phyloP scores from a whole-genome alignment of 2,329 filamentous ascomycete genomes.

The Elsinoe australis region DNA sequence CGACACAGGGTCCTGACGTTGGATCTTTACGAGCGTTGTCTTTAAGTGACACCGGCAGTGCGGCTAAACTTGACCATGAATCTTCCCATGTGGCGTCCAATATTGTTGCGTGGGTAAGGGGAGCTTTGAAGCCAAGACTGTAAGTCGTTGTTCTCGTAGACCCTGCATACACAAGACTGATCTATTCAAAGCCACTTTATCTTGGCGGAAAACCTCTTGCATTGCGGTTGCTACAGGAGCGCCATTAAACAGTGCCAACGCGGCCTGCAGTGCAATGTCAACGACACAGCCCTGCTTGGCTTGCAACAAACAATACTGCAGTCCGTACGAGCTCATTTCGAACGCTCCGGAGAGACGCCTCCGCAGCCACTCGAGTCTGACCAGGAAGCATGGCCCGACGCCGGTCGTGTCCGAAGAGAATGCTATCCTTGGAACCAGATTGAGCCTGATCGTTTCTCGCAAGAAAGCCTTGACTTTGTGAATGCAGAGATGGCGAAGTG shows the following conservation, averaged over 20 bases:
- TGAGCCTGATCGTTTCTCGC: slow-evolving; percentile 51
- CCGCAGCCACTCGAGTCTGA: slow-evolving; percentile 13
- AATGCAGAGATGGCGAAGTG: slow-evolving; percentile 62
- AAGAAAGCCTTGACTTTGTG: slow-evolving; percentile 54
- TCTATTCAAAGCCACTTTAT: slow-evolving; percentile 16
- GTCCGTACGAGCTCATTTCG: slow-evolving; percentile 22
- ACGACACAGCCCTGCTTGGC: slow-evolving; percentile 50
- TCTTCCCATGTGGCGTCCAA: not conserved
- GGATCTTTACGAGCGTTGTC: not conserved
- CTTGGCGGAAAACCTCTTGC: slow-evolving; percentile 47
- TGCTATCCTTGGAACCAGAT: slow-evolving; percentile 57
- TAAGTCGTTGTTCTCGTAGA: not conserved
- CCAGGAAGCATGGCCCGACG: slow-evolving; percentile 54
- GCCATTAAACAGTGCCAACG: slow-evolving; percentile 58
- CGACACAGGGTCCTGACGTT: not conserved
- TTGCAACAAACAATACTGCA: slow-evolving; percentile 45
- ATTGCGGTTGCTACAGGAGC: slow-evolving; percentile 57
- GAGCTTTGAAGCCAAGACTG: not conserved
- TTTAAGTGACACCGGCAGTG: not conserved
- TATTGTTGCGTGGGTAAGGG: not conserved
- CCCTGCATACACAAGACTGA: not conserved
- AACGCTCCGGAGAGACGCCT: not conserved
- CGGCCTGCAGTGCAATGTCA: slow-evolving; percentile 49
- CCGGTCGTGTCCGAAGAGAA: slow-evolving; percentile 59
- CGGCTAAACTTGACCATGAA: not conserved